Conservation (phyloP, 2,329 filamentous ascomycete species). For the Dactylella cylindrospora region DNA sequence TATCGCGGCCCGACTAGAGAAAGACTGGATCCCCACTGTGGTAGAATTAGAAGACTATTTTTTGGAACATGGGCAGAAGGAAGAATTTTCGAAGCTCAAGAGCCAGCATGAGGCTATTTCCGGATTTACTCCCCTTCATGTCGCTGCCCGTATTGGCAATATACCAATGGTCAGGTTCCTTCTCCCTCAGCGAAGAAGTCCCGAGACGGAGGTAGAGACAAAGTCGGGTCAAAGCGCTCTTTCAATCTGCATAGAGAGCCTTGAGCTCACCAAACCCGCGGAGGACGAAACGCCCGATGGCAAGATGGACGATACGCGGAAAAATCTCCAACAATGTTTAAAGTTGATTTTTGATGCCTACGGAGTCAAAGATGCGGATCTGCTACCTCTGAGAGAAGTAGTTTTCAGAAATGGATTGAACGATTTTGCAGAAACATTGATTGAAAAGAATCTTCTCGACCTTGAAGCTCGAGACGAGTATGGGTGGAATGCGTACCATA, state of each 20-base stretch:
- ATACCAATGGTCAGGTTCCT: neutral
- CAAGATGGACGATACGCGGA: neutral
- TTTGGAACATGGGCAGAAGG: no score
- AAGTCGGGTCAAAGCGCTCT: neutral
- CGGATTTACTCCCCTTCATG: neutral
- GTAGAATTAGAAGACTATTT: no score
- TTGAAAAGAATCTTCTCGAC: neutral
- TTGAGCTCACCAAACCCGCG: neutral
- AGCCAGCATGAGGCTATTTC: neutral
- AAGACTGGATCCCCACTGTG: neutral
- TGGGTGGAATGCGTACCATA: conserved; percentile 1
- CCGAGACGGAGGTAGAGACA: neutral
- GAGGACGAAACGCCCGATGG: neutral
- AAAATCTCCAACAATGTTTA: neutral
- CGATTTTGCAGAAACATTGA: neutral
- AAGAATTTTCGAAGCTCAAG: neutral
- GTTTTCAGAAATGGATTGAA: neutral
- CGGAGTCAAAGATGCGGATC: neutral
- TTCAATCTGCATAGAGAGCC: neutral
- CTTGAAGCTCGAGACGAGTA: neutral
- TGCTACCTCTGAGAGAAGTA: neutral
- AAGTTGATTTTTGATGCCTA: neutral
- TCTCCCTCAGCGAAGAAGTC: neutral
- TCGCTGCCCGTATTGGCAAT: neutral
- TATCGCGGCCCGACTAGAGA: neutral